Evolutionary conservation across 805 yeast species (phyloP), one percentile per base, ranked within the genome.

Genomic region (Kodamaea neixiangensis): DNA sequence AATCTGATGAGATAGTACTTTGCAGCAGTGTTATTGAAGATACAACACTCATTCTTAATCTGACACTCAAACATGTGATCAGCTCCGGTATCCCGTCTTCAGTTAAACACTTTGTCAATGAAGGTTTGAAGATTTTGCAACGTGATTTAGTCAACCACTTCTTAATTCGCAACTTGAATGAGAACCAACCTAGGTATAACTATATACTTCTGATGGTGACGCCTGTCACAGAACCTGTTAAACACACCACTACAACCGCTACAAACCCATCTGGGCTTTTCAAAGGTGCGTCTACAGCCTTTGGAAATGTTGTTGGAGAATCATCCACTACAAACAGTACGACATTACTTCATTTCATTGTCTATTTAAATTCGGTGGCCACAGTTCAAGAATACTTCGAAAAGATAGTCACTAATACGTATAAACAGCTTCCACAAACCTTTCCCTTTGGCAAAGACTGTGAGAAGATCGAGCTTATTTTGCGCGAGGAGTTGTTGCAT

Each of bases 1-100:
- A 38, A 3, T 21, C 51, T 2, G 82, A 85, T 2, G 83, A 80
- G 38, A 83, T 78, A 25, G 74, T 85, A 4, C 93, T 92, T 2
- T 81, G 87, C 3, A 82, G 96, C 0, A 89, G 97, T 0, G 84
- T 89, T 18, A 82, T 92, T 19, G 99, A 94, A 60, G 99, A 94
- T 64, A 71, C 89, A 31, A 79, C 89, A 21, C 75, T 90, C 58
- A 82, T 91, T 7, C 69, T 92, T 42, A 87, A 89, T 60, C 81
- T 83, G 34, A 77, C 87, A 14, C 65, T 91, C 33, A 71, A 83
- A 19, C 86, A 85, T 52, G 75, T 84, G 1, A 72, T 91, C 10
- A 85, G 87, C 42, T 80, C 96, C 0, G 96, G 96, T 0, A 87
- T 88, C 53, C 70, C 71, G 48, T 60, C 75, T 5, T 73, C 85